These are phyloP conservation scores for Acanthamoeba royreba DNA, from an alignment of 208 protist species.

Conservation along the genomic window DNA sequence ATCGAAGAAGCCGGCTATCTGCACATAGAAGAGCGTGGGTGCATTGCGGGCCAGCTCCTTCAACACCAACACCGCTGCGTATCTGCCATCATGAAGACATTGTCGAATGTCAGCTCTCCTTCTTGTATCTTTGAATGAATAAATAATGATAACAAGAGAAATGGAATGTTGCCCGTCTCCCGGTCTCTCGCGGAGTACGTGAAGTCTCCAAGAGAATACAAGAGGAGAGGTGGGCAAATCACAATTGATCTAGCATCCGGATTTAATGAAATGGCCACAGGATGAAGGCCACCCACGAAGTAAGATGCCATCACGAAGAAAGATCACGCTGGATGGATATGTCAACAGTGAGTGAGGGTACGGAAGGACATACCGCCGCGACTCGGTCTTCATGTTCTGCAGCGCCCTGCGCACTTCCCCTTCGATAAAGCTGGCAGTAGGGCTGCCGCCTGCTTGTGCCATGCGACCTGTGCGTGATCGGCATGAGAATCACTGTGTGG, in stretches of 20 bases:
- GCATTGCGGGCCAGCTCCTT: conserved; percentile 81
- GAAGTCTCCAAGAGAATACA: not conserved
- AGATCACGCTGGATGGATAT: too few relatives aligned
- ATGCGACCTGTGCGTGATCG: conserved; percentile 70
- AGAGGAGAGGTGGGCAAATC: not conserved
- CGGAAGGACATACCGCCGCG: conserved; percentile 28
- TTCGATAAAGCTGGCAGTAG: conserved; percentile 81
- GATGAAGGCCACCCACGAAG: not conserved
- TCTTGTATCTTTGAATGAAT: too few relatives aligned
- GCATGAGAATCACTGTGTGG: conserved; percentile 64
- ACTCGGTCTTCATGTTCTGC: conserved; percentile 74
- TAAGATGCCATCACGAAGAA: too few relatives aligned
- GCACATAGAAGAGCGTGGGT: conserved; percentile 83
- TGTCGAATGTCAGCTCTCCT: too few relatives aligned
- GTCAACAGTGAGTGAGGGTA: not conserved
- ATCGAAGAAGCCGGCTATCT: conserved; percentile 78
- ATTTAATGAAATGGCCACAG: not conserved
- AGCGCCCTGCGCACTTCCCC: conserved; percentile 81
- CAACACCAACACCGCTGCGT: conserved; percentile 74
- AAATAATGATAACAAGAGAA: too few relatives aligned
- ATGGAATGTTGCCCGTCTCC: too few relatives aligned
- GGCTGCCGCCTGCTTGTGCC: conserved; percentile 73
- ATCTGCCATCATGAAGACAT: too few relatives aligned
- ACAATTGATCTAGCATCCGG: not conserved
- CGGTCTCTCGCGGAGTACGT: too few relatives aligned